Evolutionary conservation across 2,329 filamentous ascomycete genomes (phyloP).

Genomic region (Anthostomella pinea): DNA sequence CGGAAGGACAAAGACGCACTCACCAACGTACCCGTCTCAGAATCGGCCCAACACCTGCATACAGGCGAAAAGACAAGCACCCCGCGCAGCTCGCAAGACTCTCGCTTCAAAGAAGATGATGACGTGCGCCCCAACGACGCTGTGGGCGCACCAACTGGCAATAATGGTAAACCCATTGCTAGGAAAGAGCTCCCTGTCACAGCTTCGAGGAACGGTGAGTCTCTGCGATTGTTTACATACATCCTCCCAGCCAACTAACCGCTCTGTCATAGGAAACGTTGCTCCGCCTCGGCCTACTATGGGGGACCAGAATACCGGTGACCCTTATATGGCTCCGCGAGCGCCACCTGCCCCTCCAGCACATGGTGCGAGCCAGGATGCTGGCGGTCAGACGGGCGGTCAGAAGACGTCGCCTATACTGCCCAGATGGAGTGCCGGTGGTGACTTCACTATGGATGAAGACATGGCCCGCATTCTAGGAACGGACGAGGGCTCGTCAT

Average conservation of each 20-base stretch:
- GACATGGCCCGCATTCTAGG: constrained; percentile 88
- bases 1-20: constrained; percentile 37
- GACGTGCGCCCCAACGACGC: constrained; percentile 45
- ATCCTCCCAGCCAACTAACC: constrained; percentile 14
- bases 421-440: constrained; percentile 73
- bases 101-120: constrained; percentile 55
- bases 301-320: constrained; percentile 42
- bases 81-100: constrained; percentile 58
- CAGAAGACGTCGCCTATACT: constrained; percentile 62
- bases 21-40: constrained; percentile 21
- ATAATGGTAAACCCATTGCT: constrained; percentile 49
- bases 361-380: constrained; percentile 44
- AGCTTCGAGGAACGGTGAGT: constrained; percentile 44
- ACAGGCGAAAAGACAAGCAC: constrained; percentile 38
- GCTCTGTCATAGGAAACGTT: constrained; percentile 35
- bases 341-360: constrained; percentile 53
- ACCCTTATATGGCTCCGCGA: constrained; percentile 58
- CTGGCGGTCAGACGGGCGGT: constrained; percentile 40
- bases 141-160: constrained; percentile 38
- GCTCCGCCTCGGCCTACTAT: constrained; percentile 31
- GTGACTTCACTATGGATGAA: constrained; percentile 91
- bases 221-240: neutral
- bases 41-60: constrained; percentile 34
- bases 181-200: constrained; percentile 61
- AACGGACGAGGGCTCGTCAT: constrained; percentile 72